These are phyloP conservation scores for Diaporthe batatas DNA, from an alignment of 2,329 filamentous ascomycete species.

Conservation along the genomic window DNA sequence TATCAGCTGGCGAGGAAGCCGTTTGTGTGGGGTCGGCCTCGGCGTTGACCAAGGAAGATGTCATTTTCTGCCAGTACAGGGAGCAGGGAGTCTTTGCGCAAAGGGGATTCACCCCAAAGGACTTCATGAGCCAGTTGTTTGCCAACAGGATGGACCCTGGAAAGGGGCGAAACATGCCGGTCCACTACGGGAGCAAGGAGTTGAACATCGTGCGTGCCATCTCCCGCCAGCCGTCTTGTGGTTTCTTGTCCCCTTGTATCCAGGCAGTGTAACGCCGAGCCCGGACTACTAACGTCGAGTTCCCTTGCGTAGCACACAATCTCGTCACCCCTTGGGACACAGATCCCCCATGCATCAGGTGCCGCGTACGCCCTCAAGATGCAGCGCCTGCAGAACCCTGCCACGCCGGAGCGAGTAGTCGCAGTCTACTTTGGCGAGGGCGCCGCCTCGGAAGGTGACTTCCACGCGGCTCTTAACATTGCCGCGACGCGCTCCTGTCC, in stretches of 20 bases:
- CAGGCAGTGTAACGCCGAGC: background rate
- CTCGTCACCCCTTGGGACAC: slow-evolving; percentile 81
- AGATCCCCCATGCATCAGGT: slow-evolving; percentile 83
- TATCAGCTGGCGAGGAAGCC: slow-evolving; percentile 93
- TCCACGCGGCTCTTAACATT: slow-evolving; percentile 85
- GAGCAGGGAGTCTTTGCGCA: slow-evolving; percentile 93
- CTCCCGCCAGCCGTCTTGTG: background rate
- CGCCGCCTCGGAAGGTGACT: slow-evolving; percentile 84
- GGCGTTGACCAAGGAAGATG: slow-evolving; percentile 84
- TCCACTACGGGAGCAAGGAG: slow-evolving; percentile 90
- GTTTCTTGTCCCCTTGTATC: background rate
- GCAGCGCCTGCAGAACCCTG: slow-evolving; percentile 75
- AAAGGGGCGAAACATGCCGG: slow-evolving; percentile 93
- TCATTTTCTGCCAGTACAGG: slow-evolving; percentile 94
- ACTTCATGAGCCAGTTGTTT: slow-evolving; percentile 98
- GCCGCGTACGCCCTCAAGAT: slow-evolving; percentile 85
- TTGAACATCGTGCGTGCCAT: slow-evolving; percentile 79
- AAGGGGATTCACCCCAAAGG: slow-evolving; percentile 84
- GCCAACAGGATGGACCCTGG: slow-evolving; percentile 86
- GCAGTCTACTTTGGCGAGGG: slow-evolving; percentile 87
- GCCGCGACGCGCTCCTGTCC: slow-evolving; percentile 83
- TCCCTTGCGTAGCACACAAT: slow-evolving; percentile 73
- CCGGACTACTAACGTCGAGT: background rate
- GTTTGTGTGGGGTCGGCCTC: slow-evolving; percentile 91
- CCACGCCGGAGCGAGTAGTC: slow-evolving; percentile 71